Evolutionary conservation across 306 rosid species (phyloP).

Genomic region (Fragaria ananassa): DNA sequence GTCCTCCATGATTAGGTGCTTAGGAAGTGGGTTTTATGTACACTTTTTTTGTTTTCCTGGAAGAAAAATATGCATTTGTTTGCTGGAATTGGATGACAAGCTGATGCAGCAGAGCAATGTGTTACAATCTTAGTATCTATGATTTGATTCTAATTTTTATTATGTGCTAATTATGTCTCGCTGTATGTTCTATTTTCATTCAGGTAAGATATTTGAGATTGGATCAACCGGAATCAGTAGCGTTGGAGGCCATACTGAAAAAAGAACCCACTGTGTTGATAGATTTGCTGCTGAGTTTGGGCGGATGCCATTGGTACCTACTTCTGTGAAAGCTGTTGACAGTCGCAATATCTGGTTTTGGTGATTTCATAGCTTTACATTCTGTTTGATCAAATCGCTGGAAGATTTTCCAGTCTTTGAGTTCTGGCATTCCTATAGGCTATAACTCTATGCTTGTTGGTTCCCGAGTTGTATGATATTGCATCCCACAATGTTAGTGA

Average conservation of each 20-base stretch:
- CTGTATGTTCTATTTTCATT: conserved; percentile 13
- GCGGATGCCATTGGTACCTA: conserved; percentile 68
- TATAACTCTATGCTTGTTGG: conserved; percentile 22
- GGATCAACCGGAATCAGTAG: conserved; percentile 99
- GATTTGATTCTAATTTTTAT: not conserved
- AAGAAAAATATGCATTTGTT: not conserved
- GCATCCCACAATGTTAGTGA: conserved; percentile 22
- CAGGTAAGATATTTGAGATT: conserved; percentile 86
- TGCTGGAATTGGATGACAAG: not conserved
- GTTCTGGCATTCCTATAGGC: conserved; percentile 16
- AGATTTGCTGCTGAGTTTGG: conserved; percentile 62
- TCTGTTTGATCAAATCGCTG: not conserved
- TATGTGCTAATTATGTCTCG: not conserved
- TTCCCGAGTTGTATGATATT: conserved; percentile 39
- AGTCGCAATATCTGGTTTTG: conserved; percentile 85
- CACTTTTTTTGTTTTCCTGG: not conserved
- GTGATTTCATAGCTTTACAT: conserved; percentile 37
- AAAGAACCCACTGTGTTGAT: conserved; percentile 70
- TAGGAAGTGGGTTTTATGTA: not conserved
- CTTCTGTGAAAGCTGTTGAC: conserved; percentile 83
- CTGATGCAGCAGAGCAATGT: not conserved
- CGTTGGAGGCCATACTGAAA: conserved; percentile 80
- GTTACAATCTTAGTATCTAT: not conserved
- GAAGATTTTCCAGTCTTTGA: conserved; percentile 26
- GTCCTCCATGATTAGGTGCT: not conserved